Percentiles rank a stretch among this genome's conserved stretches.
Conservation (phyloP, 1,284 basidiomycete genomes). For the Rhodotorula sp. region DNA sequence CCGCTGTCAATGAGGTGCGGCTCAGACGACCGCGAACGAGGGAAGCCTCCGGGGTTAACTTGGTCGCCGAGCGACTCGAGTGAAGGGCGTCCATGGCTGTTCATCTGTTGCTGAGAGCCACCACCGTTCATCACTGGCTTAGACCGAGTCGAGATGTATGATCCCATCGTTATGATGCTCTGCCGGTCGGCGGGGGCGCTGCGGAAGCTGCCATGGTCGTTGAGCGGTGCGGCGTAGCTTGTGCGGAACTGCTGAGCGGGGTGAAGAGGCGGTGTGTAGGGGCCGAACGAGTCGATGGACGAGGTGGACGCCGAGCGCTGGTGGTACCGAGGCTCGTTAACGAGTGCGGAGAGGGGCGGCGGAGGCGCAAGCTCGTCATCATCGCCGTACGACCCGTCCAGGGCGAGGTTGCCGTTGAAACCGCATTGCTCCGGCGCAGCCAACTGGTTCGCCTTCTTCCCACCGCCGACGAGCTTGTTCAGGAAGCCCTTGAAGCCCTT, state of each 20-base stretch:
- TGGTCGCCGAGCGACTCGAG: conserved; percentile 17
- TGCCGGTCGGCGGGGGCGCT: conserved; percentile 23
- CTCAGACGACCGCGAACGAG: not conserved
- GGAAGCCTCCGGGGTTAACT: not conserved
- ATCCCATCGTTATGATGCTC: conserved; percentile 27
- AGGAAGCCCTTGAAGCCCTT: conserved; percentile 45
- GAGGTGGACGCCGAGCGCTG: conserved; percentile 32
- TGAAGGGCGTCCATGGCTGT: conserved; percentile 7
- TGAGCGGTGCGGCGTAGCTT: conserved; percentile 11
- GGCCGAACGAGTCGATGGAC: conserved; percentile 36
- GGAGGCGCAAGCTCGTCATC: conserved; percentile 36
- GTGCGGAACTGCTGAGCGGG: conserved; percentile 12
- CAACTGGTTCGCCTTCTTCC: not conserved
- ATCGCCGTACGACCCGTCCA: conserved; percentile 6
- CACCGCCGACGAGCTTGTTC: conserved; percentile 40
- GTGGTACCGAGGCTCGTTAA: conserved; percentile 38
- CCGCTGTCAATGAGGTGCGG: conserved; percentile 2
- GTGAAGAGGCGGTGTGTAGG: conserved; percentile 32
- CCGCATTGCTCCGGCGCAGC: conserved; percentile 14
- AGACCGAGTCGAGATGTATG: conserved; percentile 19
- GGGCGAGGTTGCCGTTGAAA: not conserved
- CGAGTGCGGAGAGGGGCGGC: conserved; percentile 38
- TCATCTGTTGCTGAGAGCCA: not conserved
- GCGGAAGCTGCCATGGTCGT: not conserved
- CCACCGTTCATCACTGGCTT: not conserved